Percentiles rank a stretch among this genome's conserved stretches.
phyloP scores from a whole-genome alignment of 176 grass and related monocot species.

The Rhynchospora breviuscula region DNA sequence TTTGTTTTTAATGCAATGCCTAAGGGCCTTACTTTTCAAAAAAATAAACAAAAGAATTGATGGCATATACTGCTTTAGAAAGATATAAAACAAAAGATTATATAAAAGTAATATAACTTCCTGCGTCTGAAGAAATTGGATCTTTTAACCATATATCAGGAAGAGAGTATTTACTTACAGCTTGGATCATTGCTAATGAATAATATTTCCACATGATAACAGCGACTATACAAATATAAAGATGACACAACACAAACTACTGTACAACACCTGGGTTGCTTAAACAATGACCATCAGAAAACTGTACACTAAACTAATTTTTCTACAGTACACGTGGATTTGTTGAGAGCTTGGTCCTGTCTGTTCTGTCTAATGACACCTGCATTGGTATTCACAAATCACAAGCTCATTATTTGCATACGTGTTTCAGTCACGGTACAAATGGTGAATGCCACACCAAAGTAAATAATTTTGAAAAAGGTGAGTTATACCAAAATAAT shows the following conservation, averaged over 20 bases:
- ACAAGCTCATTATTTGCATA: slow-evolving; percentile 8
- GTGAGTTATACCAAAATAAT: slow-evolving; percentile 67
- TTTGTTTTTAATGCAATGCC: too few species aligned
- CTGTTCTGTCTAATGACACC: slow-evolving; percentile 62
- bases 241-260: slow-evolving; percentile 45
- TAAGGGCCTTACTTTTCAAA: too few species aligned
- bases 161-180: neutral
- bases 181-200: neutral
- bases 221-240: slow-evolving; percentile 28
- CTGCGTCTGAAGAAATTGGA: neutral
- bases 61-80: neutral
- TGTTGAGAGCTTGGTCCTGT: slow-evolving; percentile 36
- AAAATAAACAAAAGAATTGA: neutral
- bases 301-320: slow-evolving; percentile 18
- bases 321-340: slow-evolving; percentile 29
- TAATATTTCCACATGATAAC: slow-evolving; percentile 10
- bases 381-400: slow-evolving; percentile 27
- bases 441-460: neutral
- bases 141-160: neutral
- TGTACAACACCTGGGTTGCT: neutral
- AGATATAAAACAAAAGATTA: neutral
- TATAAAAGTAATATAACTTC: neutral
- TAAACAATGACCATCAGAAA: slow-evolving; percentile 14
- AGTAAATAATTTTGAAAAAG: neutral
- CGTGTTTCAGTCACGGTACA: neutral